Evolutionary conservation across 441 rosid genomes (phyloP), one percentile per base, ranked within the genome.

Genomic region (Arabidopsis lyrata): DNA sequence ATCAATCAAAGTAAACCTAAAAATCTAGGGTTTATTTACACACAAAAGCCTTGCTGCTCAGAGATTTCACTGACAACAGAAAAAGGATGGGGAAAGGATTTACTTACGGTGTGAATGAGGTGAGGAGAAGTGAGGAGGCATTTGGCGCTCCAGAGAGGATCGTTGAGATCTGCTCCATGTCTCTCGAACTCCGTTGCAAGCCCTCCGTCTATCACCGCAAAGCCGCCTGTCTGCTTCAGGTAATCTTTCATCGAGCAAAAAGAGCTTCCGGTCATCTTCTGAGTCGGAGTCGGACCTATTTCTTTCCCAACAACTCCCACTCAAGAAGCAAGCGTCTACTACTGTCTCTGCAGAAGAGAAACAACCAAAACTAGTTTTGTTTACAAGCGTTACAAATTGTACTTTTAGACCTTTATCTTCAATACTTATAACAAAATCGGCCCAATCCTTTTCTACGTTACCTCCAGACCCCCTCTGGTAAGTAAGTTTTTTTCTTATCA

Each of bases 81-180:
- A 24, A 24, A 24, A 24, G 27, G 4, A 24, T 24, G 3, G 27
- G 9, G 4, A 50, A 15, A 38, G 9, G 53, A 49, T 29, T 29
- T 4, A 29, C 68, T 54, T 80, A 88, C 98, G 81, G 75, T 34
- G 79, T 85, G 91, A 70, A 93, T 75, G 81, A 89, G 97, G 72
- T 88, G 88, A 70, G 97, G 90, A 62, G 92, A 89, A 9, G 85
- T 85, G 78, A 91, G 81, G 38, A 93, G 97, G 72, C 97, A 90
- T 79, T 88, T 88, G 85, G 98, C 97, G 76, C 98, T 91, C 97
- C 97, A 91, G 55, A 93, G 93, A 18, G 97, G 98, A 75, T 93
- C 98, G 67, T 88, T 91, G 77, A 93, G 95, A 84, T 89, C 92
- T 34, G 98, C 98, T 14, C 92, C 96, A 65, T 85, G 91, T 12